A percentile compares a stretch with the other conserved stretches of the same genome.
Conservation (phyloP, 2,329 filamentous ascomycete species). For the Fusarium sp. region DNA sequence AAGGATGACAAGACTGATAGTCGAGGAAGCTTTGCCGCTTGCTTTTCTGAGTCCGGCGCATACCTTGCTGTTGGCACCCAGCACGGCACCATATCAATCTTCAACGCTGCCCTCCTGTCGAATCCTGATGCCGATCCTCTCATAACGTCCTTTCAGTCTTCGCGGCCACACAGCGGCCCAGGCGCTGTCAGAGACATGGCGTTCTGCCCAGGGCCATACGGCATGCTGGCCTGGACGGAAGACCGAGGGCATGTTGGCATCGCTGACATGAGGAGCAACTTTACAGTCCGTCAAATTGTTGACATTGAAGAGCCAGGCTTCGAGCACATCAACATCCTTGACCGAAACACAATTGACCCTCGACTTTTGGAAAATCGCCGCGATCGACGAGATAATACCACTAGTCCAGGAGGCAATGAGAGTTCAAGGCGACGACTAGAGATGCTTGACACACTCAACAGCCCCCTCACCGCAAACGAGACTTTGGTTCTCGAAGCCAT, state of each 20-base stretch:
- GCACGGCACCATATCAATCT: slow-evolving; percentile 82
- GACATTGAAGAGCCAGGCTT: slow-evolving; percentile 71
- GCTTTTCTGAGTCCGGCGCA: slow-evolving; percentile 78
- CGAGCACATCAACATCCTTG: slow-evolving; percentile 67
- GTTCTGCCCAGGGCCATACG: slow-evolving; percentile 90
- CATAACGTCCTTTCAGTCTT: slow-evolving; percentile 81
- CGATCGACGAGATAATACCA: slow-evolving; percentile 50
- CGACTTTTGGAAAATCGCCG: slow-evolving; percentile 62
- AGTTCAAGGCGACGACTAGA: slow-evolving; percentile 47
- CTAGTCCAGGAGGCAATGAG: slow-evolving; percentile 9
- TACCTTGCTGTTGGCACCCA: slow-evolving; percentile 84
- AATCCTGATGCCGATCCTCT: slow-evolving; percentile 68
- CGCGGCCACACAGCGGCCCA: slow-evolving; percentile 74
- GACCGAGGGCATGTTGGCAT: slow-evolving; percentile 82
- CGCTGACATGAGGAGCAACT: slow-evolving; percentile 76
- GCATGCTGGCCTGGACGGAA: slow-evolving; percentile 94
- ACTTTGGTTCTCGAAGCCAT: slow-evolving; percentile 68
- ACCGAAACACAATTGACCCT: slow-evolving; percentile 66
- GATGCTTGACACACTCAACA: slow-evolving; percentile 58
- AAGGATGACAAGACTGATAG: slow-evolving; percentile 66
- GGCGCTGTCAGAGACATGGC: slow-evolving; percentile 92
- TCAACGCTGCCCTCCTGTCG: slow-evolving; percentile 67
- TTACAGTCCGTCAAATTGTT: slow-evolving; percentile 76
- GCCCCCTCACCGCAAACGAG: slow-evolving; percentile 66
- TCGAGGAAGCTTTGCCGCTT: slow-evolving; percentile 80